These are phyloP conservation scores for Lotus japonicus DNA, from an alignment of 306 rosid genomes.

Conservation along the genomic window DNA sequence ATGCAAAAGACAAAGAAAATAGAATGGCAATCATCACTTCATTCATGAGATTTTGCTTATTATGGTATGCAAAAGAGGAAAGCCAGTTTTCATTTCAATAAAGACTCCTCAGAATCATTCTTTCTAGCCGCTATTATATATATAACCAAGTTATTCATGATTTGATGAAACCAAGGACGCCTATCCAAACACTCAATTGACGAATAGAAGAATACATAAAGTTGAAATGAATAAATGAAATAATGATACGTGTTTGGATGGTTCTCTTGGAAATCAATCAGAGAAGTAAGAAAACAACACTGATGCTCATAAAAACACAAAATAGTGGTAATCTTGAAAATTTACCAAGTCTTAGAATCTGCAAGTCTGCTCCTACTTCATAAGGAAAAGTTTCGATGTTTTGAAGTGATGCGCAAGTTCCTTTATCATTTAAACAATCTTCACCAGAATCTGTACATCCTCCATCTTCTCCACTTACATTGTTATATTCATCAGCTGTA, in stretches of 20 bases:
- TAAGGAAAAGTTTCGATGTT: conserved; percentile 52
- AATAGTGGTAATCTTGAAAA: conserved; percentile 17
- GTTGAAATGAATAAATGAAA: conserved; percentile 11
- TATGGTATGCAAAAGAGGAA: background rate
- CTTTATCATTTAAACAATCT: conserved; percentile 47
- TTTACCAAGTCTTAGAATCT: conserved; percentile 76
- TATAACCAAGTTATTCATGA: conserved; percentile 5
- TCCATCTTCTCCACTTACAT: conserved; percentile 68
- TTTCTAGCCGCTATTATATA: conserved; percentile 5
- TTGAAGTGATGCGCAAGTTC: conserved; percentile 27
- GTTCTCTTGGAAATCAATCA: conserved; percentile 12
- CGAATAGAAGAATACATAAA: background rate
- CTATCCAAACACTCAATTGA: background rate
- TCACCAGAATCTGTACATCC: conserved; percentile 67
- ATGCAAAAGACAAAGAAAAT: background rate
- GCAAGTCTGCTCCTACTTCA: conserved; percentile 65
- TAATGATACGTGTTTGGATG: background rate
- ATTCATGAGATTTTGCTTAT: background rate
- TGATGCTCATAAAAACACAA: background rate
- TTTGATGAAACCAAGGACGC: background rate
- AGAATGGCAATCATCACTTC: background rate
- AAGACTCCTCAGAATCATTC: background rate
- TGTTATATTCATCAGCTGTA: conserved; percentile 45
- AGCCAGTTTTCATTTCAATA: background rate
- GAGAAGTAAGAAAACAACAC: background rate